Evolutionary conservation across 2,329 filamentous ascomycete species (phyloP).

Genomic region (Colletotrichum sp.): DNA sequence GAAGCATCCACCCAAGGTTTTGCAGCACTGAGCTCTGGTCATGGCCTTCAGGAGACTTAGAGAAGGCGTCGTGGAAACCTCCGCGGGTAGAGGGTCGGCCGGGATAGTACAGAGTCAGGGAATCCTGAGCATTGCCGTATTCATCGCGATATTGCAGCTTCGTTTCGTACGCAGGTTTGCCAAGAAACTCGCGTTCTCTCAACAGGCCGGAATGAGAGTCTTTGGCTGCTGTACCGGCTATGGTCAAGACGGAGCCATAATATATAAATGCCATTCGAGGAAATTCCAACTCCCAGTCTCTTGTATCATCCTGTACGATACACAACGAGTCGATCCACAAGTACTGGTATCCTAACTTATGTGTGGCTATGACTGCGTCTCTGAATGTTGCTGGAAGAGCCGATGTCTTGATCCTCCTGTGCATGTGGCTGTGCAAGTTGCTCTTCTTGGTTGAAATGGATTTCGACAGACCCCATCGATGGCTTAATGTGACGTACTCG

Average conservation of each 20-base stretch:
- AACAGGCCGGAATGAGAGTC: neutral
- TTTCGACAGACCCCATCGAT: neutral
- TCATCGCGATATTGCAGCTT: neutral
- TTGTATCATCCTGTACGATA: neutral
- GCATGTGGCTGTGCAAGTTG: neutral
- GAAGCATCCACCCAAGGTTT: neutral
- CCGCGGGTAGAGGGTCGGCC: neutral
- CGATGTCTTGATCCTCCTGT: neutral
- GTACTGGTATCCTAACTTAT: neutral
- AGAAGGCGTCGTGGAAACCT: neutral
- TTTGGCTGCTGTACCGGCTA: neutral
- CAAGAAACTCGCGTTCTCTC: neutral
- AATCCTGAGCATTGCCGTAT: neutral
- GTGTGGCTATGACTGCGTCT: neutral
- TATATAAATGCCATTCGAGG: neutral
- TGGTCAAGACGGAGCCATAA: neutral
- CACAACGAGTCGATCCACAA: constrained; percentile 3
- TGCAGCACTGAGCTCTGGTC: neutral
- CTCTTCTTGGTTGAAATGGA: neutral
- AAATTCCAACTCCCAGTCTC: neutral
- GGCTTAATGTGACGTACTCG: neutral
- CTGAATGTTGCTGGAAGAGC: neutral
- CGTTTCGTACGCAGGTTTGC: neutral
- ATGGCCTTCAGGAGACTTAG: neutral
- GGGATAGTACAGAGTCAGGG: neutral